These are phyloP conservation scores for Pharus latifolius DNA, from an alignment of 176 grass and related monocot genomes.

Conservation along the genomic window DNA sequence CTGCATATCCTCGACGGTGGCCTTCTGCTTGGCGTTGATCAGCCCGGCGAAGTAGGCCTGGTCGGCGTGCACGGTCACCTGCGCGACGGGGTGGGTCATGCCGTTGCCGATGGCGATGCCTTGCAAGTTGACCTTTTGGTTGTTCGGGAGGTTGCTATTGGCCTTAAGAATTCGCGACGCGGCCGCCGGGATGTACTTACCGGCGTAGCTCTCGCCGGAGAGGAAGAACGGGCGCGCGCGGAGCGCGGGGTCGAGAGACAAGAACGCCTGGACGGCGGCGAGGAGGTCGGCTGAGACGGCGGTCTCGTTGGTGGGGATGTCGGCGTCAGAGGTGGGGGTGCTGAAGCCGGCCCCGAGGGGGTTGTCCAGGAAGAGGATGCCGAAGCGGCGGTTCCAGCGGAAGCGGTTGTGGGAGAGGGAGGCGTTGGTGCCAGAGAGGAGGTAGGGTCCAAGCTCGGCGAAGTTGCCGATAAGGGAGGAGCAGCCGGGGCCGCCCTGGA, in stretches of 20 bases:
- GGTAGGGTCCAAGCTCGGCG: conserved; percentile 52
- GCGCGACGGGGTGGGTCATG: conserved; percentile 48
- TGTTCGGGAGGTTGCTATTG: conserved; percentile 1
- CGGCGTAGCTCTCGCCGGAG: conserved; percentile 69
- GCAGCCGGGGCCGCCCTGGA: conserved; percentile 58
- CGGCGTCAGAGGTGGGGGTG: not conserved
- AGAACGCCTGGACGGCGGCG: conserved; percentile 39
- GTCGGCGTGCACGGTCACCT: conserved; percentile 53
- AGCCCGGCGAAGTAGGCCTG: conserved; percentile 60
- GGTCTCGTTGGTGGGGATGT: conserved; percentile 49
- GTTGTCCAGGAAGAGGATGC: conserved; percentile 67
- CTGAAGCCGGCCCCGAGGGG: conserved; percentile 73
- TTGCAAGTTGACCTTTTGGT: conserved; percentile 23
- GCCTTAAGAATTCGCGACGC: conserved; percentile 29
- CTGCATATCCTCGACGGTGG: conserved; percentile 31
- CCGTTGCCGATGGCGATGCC: conserved; percentile 65
- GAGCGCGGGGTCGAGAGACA: conserved; percentile 32
- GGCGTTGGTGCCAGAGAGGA: conserved; percentile 20
- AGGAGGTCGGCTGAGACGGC: conserved; percentile 39
- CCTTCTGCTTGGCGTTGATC: conserved; percentile 39
- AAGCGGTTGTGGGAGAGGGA: conserved; percentile 32
- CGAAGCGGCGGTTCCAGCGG: conserved; percentile 59
- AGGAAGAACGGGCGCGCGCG: conserved; percentile 45
- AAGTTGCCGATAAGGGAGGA: conserved; percentile 58
- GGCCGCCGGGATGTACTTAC: conserved; percentile 53